Conservation (phyloP, 1,284 basidiomycete genomes). For the Puccinia horiana region DNA sequence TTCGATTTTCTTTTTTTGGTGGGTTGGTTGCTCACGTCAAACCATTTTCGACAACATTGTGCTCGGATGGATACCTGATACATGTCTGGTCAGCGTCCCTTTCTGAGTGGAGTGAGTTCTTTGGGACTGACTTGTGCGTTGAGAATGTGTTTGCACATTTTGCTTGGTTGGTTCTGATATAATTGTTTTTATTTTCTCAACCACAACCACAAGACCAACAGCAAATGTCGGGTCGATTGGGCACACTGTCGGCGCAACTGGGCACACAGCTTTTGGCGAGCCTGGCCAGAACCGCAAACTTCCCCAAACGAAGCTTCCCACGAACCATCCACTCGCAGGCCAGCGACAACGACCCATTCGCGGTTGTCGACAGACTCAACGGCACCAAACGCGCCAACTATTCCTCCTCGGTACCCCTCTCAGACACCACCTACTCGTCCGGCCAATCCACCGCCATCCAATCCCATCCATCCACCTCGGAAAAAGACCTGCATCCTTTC, state of each 20-base stretch:
- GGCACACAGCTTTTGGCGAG: neutral
- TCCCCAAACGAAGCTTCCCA: no score
- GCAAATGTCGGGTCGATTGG: neutral
- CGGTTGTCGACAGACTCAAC: conserved; percentile 27
- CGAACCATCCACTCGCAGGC: no score
- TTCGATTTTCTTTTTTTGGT: neutral
- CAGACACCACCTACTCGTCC: conserved; percentile 26
- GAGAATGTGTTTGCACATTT: conserved; percentile 75
- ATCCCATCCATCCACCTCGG: conserved; percentile 43
- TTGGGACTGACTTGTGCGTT: conserved; percentile 72
- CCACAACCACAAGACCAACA: neutral
- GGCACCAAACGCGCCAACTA: conserved; percentile 21
- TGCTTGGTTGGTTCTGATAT: neutral
- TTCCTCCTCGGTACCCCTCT: conserved; percentile 18
- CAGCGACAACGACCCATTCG: conserved; percentile 39
- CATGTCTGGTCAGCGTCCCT: neutral
- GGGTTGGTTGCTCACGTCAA: conserved; percentile 64
- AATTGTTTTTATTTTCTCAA: neutral
- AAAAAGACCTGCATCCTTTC: conserved; percentile 41
- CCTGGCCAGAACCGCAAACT: neutral
- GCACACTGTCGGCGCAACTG: neutral
- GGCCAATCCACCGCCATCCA: conserved; percentile 47
- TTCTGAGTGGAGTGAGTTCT: neutral
- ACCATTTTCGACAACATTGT: conserved; percentile 93
- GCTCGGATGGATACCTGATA: conserved; percentile 76